Evolutionary conservation across 1,284 basidiomycete species (phyloP).

Genomic region (Rhodofomes roseus): DNA sequence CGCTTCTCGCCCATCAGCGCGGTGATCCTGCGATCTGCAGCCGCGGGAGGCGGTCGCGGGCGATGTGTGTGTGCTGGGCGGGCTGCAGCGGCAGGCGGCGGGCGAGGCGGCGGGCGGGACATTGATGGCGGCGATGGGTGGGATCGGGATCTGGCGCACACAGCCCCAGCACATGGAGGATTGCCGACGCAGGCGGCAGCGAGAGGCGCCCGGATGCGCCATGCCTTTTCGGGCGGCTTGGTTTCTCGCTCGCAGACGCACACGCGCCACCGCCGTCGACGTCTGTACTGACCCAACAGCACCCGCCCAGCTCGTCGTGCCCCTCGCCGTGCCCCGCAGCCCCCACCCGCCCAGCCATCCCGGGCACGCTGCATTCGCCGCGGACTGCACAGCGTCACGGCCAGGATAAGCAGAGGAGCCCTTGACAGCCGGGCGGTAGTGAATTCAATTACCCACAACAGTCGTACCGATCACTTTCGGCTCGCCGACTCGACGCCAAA

Average conservation of each 20-base stretch:
- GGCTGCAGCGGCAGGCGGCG: background rate
- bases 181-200: slow-evolving; percentile 1
- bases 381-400: slow-evolving; percentile 1
- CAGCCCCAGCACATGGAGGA: background rate
- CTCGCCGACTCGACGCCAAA: slow-evolving; percentile 18
- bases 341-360: slow-evolving; percentile 3
- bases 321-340: background rate
- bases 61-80: slow-evolving; percentile 7
- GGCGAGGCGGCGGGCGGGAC: background rate
- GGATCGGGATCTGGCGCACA: slow-evolving; percentile 5
- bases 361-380: background rate
- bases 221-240: background rate
- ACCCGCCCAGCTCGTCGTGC: slow-evolving; percentile 1
- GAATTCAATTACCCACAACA: slow-evolving; percentile 11
- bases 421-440: slow-evolving; percentile 12
- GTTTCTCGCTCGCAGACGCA: background rate
- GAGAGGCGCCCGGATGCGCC: slow-evolving; percentile 6
- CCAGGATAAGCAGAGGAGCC: background rate
- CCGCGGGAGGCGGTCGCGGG: background rate
- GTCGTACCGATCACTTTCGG: slow-evolving; percentile 13
- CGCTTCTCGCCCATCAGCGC: slow-evolving; percentile 20
- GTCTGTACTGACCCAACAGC: slow-evolving; percentile 8
- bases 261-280: slow-evolving; percentile 6
- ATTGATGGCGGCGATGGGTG: background rate
- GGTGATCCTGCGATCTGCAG: slow-evolving; percentile 4